A percentile compares a stretch with the other conserved stretches of the same genome.
Conservation (phyloP, 2,329 filamentous ascomycete genomes). For the Nemania serpens region DNA sequence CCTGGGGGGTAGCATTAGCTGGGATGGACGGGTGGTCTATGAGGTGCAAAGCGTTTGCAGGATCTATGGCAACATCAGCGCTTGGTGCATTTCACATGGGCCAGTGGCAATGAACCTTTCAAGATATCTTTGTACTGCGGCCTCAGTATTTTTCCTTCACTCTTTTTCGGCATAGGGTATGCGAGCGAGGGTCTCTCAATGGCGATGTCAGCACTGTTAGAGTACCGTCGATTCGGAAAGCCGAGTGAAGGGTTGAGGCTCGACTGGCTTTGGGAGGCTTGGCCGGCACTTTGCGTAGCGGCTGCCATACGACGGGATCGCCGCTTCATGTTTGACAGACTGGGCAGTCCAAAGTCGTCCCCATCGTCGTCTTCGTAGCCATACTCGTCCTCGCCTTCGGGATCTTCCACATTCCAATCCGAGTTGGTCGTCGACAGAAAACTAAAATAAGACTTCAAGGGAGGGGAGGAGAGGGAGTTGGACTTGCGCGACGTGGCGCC, state of each 20-base stretch:
- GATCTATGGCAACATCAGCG: conserved; percentile 53
- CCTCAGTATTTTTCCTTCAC: conserved; percentile 90
- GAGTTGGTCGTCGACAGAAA: conserved; percentile 82
- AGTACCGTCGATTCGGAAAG: conserved; percentile 61
- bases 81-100: neutral
- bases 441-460: conserved; percentile 76
- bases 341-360: conserved; percentile 94
- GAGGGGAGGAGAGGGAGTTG: conserved; percentile 61
- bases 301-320: conserved; percentile 62
- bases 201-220: conserved; percentile 91
- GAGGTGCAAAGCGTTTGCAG: conserved; percentile 91
- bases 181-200: conserved; percentile 81
- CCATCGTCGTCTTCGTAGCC: conserved; percentile 86
- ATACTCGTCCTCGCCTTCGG: conserved; percentile 73
- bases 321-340: conserved; percentile 86
- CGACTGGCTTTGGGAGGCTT: conserved; percentile 39
- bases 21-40: conserved; percentile 84
- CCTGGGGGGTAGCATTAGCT: conserved; percentile 75
- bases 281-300: conserved; percentile 47
- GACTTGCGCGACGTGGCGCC: conserved; percentile 60
- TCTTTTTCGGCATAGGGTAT: conserved; percentile 88
- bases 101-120: conserved; percentile 53
- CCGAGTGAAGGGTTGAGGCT: conserved; percentile 47
- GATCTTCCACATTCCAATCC: conserved; percentile 73
- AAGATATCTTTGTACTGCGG: conserved; percentile 98